Evolutionary conservation across 257 asterid genomes (phyloP), one percentile per base, ranked within the genome.

Genomic region (Linderniella brevidens): DNA sequence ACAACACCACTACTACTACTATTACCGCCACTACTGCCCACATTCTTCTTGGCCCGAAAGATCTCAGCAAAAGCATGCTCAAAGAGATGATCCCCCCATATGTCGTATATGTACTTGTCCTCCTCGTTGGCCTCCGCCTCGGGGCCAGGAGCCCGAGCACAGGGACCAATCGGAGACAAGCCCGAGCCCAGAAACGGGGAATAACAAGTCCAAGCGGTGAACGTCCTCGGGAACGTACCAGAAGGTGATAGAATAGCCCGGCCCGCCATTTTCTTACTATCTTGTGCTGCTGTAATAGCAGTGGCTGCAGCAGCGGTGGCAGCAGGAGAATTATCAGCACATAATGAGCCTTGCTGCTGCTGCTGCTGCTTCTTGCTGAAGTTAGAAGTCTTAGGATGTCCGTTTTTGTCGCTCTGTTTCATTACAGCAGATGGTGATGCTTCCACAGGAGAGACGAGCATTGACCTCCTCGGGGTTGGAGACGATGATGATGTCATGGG

Each of bases 1-100:
- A n/a, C n/a, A n/a, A n/a, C n/a, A n/a, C 3, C 32, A 25, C 6
- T 25, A 25, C 32, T n/a, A 25, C 32, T 25, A 25, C 32, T 25
- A 6, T 25, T 25, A 17, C 3, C 4, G 17, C 13, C 19, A 44
- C 19, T 9, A 17, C 19, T 17, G 10, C 13, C 13, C 9, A 17
- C 4, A 16, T 18, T 9, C 32, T 19, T 46, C 32, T 19, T 46
- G 35, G 52, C 41, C 50, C 69, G 37, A 57, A 55, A 25, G 32
- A 25, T 25, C 3, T 55, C 56, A 55, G 60, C 50, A 41, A 47
- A 45, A 41, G 76, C 60, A 55, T 50, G 65, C 41, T 75, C 75
- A 59, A 81, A 87, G 49, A 80, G 69, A 67, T 83, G 95, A 63
- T 78, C 80, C 36, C 93, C 97, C 97, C 97, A 83, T 48, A 87